A percentile compares a stretch with the other conserved stretches of the same genome.
Conservation (phyloP, 2,329 filamentous ascomycete genomes). For the Trichoderma asperellum region DNA sequence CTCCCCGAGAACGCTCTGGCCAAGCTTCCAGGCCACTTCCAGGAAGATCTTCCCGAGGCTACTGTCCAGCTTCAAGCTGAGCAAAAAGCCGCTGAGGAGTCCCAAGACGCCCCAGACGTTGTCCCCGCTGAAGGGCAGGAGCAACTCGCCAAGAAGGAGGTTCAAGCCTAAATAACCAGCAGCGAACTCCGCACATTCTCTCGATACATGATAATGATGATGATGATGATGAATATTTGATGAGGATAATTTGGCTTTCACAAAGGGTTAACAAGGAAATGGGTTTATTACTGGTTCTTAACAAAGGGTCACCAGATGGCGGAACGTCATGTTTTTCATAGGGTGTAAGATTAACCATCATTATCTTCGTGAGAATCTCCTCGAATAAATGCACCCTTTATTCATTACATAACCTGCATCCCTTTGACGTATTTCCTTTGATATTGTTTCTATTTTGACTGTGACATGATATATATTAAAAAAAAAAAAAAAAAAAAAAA, state of each 20-base stretch:
- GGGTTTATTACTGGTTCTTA: neutral
- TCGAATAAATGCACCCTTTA: slow-evolving; percentile 2
- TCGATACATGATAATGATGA: neutral
- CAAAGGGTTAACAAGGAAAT: slow-evolving; percentile 2
- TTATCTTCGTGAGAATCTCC: neutral
- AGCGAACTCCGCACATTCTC: neutral
- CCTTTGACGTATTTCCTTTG: neutral
- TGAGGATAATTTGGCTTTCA: slow-evolving; percentile 6
- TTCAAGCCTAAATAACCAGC: neutral
- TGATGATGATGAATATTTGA: slow-evolving; percentile 8
- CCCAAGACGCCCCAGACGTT: neutral
- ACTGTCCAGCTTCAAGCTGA: neutral
- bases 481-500: no score
- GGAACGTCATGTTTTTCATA: neutral
- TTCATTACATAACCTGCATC: neutral
- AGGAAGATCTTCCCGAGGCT: slow-evolving; percentile 5
- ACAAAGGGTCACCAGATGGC: neutral
- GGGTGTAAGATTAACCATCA: slow-evolving; percentile 6
- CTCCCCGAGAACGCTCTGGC: neutral
- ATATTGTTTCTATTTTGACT: neutral
- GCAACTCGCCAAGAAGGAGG: neutral
- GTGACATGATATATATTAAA: neutral
- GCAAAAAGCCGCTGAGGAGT: neutral
- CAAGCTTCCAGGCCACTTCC: neutral
- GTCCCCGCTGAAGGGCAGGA: neutral